Conservation (phyloP, 805 yeast genomes). For the Tetrapisispora nanseiensis region DNA sequence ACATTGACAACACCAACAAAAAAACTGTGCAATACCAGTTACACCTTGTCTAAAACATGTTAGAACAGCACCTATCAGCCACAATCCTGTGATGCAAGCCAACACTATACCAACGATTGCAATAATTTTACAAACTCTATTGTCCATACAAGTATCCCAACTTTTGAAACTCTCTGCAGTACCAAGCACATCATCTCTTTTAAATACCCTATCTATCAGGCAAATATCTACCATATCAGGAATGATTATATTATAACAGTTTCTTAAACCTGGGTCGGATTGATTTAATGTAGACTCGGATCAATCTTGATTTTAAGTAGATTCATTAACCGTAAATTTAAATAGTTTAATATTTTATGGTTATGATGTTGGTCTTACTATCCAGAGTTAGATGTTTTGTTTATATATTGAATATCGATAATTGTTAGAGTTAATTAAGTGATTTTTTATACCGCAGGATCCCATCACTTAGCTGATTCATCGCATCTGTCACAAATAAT, state of each 20-base stretch:
- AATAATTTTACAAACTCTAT: constrained; percentile 61
- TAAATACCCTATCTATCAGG: neutral
- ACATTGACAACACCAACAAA: constrained; percentile 43
- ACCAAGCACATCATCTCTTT: constrained; percentile 17
- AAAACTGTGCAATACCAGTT: constrained; percentile 37
- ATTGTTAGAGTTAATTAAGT: too few species aligned
- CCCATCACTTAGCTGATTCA: too few species aligned
- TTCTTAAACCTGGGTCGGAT: too few species aligned
- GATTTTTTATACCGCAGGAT: too few species aligned
- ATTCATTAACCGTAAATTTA: too few species aligned
- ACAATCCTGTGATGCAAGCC: constrained; percentile 43
- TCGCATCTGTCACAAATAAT: neutral
- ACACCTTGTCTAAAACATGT: constrained; percentile 53
- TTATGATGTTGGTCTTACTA: too few species aligned
- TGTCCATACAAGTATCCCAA: constrained; percentile 79
- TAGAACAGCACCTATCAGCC: constrained; percentile 47
- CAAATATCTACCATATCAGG: neutral
- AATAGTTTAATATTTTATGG: too few species aligned
- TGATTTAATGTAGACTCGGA: too few species aligned
- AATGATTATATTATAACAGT: too few species aligned
- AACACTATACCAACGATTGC: constrained; percentile 64
- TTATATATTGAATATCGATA: too few species aligned
- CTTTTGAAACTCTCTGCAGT: constrained; percentile 41
- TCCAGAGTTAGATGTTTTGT: too few species aligned
- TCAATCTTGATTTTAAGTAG: too few species aligned